Percentiles rank a stretch among this genome's conserved stretches.
These are phyloP conservation scores for Mycena alexandri DNA, from an alignment of 768 basidiomycete species.

Conservation along the genomic window DNA sequence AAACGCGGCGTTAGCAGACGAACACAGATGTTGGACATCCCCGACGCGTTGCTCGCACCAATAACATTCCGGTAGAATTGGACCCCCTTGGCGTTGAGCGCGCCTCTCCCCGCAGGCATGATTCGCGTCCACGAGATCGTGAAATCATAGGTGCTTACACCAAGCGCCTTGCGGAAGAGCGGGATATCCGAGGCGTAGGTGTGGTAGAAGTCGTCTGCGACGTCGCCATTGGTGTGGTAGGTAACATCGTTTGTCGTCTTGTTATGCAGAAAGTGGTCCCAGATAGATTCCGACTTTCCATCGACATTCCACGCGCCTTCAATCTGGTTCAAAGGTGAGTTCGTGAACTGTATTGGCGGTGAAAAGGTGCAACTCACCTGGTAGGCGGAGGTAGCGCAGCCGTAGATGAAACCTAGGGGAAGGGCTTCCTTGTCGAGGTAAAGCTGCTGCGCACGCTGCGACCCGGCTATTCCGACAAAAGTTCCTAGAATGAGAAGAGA, in stretches of 20 bases:
- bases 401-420: constrained; percentile 31
- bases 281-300: constrained; percentile 57
- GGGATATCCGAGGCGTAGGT: constrained; percentile 59
- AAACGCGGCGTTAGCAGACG: constrained; percentile 32
- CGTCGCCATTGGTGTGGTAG: constrained; percentile 59
- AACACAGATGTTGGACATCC: constrained; percentile 60
- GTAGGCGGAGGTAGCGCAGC: constrained; percentile 36
- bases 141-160: constrained; percentile 64
- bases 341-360: not conserved
- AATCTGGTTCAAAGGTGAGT: constrained; percentile 51
- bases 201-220: constrained; percentile 61
- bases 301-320: constrained; percentile 58
- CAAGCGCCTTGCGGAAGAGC: constrained; percentile 57
- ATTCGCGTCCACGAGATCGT: constrained; percentile 68
- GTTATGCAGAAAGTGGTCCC: constrained; percentile 61
- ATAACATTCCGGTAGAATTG: constrained; percentile 60
- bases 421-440: constrained; percentile 32
- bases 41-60: constrained; percentile 57
- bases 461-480: constrained; percentile 5
- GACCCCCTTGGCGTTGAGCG: constrained; percentile 61
- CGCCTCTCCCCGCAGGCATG: constrained; percentile 62
- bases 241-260: constrained; percentile 54
- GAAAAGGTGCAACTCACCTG: constrained; percentile 12
- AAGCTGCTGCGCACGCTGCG: constrained; percentile 27
- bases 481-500: constrained; percentile 13